phyloP scores from a whole-genome alignment of 352 stramenopile genomes.

The Phytophthora capsici region DNA sequence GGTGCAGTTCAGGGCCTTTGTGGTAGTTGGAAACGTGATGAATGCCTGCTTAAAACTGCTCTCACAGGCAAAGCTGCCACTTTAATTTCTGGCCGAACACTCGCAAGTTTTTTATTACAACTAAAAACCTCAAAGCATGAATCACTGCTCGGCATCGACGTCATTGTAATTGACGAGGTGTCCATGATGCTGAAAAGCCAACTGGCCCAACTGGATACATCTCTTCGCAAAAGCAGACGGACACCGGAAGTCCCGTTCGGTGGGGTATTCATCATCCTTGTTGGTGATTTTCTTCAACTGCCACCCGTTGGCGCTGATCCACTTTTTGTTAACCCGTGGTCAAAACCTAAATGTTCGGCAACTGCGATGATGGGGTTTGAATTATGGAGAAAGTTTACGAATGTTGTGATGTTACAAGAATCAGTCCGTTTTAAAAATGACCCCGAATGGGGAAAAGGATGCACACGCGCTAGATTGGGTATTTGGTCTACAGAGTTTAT shows the following conservation, averaged over 20 bases:
- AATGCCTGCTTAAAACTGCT: background rate
- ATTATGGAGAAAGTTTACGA: background rate
- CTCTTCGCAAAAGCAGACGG: background rate
- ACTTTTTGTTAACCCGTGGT: background rate
- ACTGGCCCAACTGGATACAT: background rate
- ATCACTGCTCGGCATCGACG: background rate
- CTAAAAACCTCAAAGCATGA: background rate
- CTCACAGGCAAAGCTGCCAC: background rate
- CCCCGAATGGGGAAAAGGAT: constrained; percentile 5
- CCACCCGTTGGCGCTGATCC: background rate
- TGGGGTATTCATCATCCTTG: background rate
- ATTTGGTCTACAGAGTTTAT: constrained; percentile 4
- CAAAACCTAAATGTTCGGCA: background rate
- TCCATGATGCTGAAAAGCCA: background rate
- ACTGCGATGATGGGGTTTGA: background rate
- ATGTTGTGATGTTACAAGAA: background rate
- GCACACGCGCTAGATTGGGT: background rate
- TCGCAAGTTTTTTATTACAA: background rate
- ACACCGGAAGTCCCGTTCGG: background rate
- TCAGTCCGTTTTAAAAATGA: constrained; percentile 7
- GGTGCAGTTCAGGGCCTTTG: background rate
- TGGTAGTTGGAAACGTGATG: background rate
- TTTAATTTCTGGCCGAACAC: background rate
- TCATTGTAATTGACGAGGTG: background rate
- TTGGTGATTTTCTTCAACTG: constrained; percentile 6